Conservation (phyloP, 2,329 filamentous ascomycete species). For the Hypoxylon sp. region DNA sequence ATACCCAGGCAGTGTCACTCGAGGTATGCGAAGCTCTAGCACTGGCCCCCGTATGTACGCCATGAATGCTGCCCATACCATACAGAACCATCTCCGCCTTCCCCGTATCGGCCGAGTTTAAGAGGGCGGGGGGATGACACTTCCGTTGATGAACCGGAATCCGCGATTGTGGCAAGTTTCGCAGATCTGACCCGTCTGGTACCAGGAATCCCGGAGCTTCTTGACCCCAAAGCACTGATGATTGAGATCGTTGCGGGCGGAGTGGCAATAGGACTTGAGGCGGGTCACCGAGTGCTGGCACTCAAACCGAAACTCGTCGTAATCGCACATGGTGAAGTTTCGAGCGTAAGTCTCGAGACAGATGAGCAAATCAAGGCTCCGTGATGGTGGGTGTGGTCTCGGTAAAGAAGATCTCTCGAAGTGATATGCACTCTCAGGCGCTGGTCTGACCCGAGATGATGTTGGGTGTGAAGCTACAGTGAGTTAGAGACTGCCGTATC, state of each 20-base stretch:
- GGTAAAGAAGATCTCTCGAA: not conserved
- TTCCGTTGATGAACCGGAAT: slow-evolving; percentile 37
- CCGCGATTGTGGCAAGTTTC: slow-evolving; percentile 52
- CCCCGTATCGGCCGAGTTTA: not conserved
- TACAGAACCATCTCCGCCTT: slow-evolving; percentile 4
- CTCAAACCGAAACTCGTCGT: slow-evolving; percentile 71
- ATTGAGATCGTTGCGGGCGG: slow-evolving; percentile 73
- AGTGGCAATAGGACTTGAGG: slow-evolving; percentile 76
- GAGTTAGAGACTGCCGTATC: slow-evolving; percentile 2
- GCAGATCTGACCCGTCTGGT: slow-evolving; percentile 61
- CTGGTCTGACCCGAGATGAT: not conserved
- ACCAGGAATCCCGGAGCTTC: slow-evolving; percentile 67
- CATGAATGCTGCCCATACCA: not conserved
- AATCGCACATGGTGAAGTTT: slow-evolving; percentile 68
- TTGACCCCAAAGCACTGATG: slow-evolving; percentile 75
- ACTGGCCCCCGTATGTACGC: not conserved
- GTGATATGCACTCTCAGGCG: slow-evolving; percentile 7
- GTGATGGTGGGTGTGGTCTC: too few relatives aligned
- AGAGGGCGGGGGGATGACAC: slow-evolving; percentile 26
- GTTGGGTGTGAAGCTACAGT: not conserved
- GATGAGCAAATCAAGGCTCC: slow-evolving; percentile 6
- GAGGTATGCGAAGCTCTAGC: slow-evolving; percentile 2
- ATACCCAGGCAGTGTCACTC: not conserved
- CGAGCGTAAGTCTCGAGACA: not conserved
- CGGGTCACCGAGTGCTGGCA: slow-evolving; percentile 69